Evolutionary conservation across 139 green algal genomes (phyloP), one percentile per base, ranked within the genome.

Genomic region (Chlamydomonas incerta): DNA sequence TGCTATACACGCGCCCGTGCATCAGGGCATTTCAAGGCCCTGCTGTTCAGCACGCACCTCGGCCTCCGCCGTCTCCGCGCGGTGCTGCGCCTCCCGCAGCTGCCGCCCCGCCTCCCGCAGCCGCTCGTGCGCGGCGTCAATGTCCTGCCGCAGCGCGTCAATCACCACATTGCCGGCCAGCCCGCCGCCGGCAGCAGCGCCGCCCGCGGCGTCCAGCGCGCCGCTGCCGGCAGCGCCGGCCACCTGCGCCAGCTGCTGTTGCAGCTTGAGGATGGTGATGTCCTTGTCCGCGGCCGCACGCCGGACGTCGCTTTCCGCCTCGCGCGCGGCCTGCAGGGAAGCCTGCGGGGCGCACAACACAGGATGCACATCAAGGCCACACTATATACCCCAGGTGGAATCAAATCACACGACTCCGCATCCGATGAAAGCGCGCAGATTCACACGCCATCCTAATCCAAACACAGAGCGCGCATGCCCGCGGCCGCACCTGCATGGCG

Each of bases 101-200:
- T 86, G 80, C 55, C 68, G 28, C 33, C 68, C 80, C 80, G 50
- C 50, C 33, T 70, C 80, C 47, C 65, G 68, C 67, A 86, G 50
- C 34, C 80, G 80, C 33, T 77, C 80, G 55, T 86, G 80, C 68
- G 80, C 80, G 34, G 80, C 80, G 35, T 86, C 80, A 69, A 86
- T 69, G 29, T 86, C 80, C 68, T 65, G 52, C 13, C 80, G 80
- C 80, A 86, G 66, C 80, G 80, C 47, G 33, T 67, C 41, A 50
- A 83, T 83, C 28, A 83, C 77, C 46, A 35, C 67, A 41, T 74
- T 74, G 77, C 77, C 63, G 46, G 65, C 41, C 29, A 74, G 35
- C 46, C 3, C 34, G 17, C 18, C 20, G 57, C 60, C 31, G 26
- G 41, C 0, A 37, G 70, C 20, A 50, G 41, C 41, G 6, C 6